Evolutionary conservation across 371 early-diverging fungal genomes (phyloP).

Genomic region (Apophysomyces trapeziformis): DNA sequence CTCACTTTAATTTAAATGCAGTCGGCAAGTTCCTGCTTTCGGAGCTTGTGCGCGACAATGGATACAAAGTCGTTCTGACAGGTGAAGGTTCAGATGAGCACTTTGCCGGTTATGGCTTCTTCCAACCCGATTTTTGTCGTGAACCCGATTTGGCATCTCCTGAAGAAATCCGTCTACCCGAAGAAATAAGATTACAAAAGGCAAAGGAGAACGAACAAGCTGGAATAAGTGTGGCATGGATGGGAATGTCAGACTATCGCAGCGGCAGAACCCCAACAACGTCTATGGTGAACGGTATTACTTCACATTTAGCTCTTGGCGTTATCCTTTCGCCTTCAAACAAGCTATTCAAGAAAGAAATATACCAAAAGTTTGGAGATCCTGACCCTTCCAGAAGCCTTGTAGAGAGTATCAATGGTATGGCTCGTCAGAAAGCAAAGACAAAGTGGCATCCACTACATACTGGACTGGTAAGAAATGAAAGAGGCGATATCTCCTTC

Average conservation of each 20-base stretch:
- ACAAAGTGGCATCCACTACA: slow-evolving; percentile 32
- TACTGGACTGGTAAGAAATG: slow-evolving; percentile 16
- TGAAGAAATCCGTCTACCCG: not conserved
- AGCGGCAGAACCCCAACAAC: not conserved
- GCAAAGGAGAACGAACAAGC: not conserved
- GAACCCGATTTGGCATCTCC: slow-evolving; percentile 26
- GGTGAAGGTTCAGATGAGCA: slow-evolving; percentile 72
- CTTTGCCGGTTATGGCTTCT: slow-evolving; percentile 66
- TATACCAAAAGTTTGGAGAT: not conserved
- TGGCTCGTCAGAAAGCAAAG: slow-evolving; percentile 24
- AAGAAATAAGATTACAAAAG: not conserved
- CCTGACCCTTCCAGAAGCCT: slow-evolving; percentile 11
- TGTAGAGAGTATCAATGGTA: not conserved
- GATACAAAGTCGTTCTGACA: slow-evolving; percentile 55
- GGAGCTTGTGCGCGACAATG: slow-evolving; percentile 26
- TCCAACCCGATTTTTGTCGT: slow-evolving; percentile 42
- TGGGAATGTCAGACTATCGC: not conserved
- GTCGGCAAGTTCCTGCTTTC: slow-evolving; percentile 29
- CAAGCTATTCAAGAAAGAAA: not conserved
- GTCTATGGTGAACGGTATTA: not conserved
- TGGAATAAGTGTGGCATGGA: not conserved
- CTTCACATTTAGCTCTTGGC: not conserved
- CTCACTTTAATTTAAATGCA: slow-evolving; percentile 21
- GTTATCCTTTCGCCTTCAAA: not conserved
- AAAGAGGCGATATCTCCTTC: not conserved